Base-by-base conservation (phyloP, 306 rosid species). In the Vigna trinervia region DNA sequence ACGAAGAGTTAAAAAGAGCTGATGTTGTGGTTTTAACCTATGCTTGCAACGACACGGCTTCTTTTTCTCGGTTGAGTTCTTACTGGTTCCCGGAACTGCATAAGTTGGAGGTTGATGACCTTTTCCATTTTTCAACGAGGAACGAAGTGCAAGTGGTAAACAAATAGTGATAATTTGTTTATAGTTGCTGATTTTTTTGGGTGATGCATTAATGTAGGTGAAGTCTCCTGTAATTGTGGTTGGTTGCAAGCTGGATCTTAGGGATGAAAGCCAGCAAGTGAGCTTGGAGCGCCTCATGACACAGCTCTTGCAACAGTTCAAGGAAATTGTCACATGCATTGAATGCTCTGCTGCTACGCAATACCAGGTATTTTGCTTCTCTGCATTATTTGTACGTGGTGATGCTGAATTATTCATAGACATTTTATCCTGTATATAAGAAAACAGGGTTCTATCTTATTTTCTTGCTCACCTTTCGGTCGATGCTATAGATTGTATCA, bases 1-100 rank as follows among this genome's bases (percentile, higher is more conserved):
- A 88, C 51, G 94, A 94, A 67, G 97, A 94, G 63, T 68, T 94
- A 85, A 89, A 78, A 87, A 86, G 84, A 47, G 97, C 98, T 43
- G 97, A 94, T 86, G 97, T 58, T 5, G 93, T 92, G 60, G 82
- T 94, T 75, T 73, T 92, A 65, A 92, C 96, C 12, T 94, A 94
- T 62, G 93, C 96, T 10, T 92, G 97, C 83, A 92, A 92, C 77
- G 90, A 92, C 58, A 87, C 89, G 0, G 41, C 34, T 43, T 86
- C 93, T 12, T 86, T 89, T 74, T 41, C 63, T 23, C 93, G 97
- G 41, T 81, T 94, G 81, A 76, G 83, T 36, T 76, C 87, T 69
- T 86, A 84, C 86, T 94, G 96, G 97, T 89, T 92, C 22, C 85
- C 39, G 41, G 97, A 94, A 76, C 81, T 94, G 78, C 87, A 85